These are phyloP conservation scores for Neurospora sp. DNA, from an alignment of 495 filamentous ascomycete species.

Conservation along the genomic window DNA sequence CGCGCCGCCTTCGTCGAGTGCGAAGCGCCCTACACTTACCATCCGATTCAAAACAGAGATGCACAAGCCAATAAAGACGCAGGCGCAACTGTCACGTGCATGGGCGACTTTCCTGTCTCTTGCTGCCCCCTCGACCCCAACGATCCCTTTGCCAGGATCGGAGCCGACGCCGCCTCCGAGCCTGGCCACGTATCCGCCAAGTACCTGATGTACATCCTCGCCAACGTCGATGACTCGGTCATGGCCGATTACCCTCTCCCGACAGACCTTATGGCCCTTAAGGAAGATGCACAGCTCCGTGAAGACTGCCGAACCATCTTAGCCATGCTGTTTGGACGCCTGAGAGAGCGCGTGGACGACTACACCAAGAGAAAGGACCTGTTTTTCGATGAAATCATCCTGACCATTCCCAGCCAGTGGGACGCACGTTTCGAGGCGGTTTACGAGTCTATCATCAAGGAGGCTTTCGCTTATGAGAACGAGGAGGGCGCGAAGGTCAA, in stretches of 20 bases:
- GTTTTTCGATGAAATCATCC: background rate
- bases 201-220: constrained; percentile 5
- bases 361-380: background rate
- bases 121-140: background rate
- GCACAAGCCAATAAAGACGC: background rate
- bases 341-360: background rate
- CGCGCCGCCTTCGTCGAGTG: background rate
- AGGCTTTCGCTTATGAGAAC: background rate
- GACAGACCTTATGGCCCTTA: background rate
- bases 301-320: background rate
- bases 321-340: background rate
- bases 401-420: constrained; percentile 2
- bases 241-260: constrained; percentile 2
- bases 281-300: background rate
- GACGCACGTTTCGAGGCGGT: background rate
- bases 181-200: constrained; percentile 2
- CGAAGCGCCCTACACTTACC: background rate
- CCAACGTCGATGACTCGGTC: background rate
- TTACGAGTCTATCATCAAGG: background rate
- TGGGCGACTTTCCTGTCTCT: constrained; percentile 1
- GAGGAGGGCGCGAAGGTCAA: background rate
- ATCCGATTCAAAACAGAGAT: background rate
- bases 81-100: background rate
- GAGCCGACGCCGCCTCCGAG: background rate
- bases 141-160: background rate